phyloP scores from a whole-genome alignment of 768 basidiomycete genomes.

The Crepidotus variabilis region DNA sequence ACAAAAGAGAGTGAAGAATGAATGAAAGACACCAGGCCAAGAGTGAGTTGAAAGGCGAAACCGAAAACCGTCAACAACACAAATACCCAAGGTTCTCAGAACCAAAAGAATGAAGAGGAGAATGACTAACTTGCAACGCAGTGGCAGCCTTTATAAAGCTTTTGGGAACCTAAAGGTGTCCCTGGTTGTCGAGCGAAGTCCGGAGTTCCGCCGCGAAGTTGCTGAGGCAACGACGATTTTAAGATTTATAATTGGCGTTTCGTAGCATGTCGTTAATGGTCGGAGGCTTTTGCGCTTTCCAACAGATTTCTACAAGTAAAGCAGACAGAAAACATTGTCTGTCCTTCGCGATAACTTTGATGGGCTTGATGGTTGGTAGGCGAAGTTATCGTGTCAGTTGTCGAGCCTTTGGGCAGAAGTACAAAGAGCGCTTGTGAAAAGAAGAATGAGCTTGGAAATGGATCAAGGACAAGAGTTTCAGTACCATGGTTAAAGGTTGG shows the following conservation, averaged over 20 bases:
- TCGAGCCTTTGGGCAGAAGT: too few species aligned
- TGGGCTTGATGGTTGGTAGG: too few species aligned
- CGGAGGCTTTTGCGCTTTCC: not conserved
- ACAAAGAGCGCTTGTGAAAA: too few species aligned
- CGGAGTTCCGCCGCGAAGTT: not conserved
- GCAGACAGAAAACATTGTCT: too few species aligned
- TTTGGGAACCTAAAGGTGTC: not conserved
- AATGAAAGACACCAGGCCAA: constrained; percentile 43
- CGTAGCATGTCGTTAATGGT: too few species aligned
- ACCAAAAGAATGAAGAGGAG: constrained; percentile 15
- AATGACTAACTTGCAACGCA: not conserved
- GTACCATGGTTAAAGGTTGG: too few species aligned
- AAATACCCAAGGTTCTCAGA: constrained; percentile 29
- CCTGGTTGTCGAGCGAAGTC: not conserved
- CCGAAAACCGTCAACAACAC: constrained; percentile 44
- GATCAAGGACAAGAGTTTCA: too few species aligned
- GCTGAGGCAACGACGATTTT: not conserved
- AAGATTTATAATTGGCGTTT: too few species aligned
- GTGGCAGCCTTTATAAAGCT: not conserved
- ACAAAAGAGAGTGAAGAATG: constrained; percentile 5
- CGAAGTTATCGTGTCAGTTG: too few species aligned
- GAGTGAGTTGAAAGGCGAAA: constrained; percentile 25
- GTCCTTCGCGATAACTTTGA: too few species aligned
- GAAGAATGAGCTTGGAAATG: too few species aligned
- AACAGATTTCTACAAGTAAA: not conserved